Conservation (phyloP, 768 basidiomycete genomes). For the Naganishia vishniacii region DNA sequence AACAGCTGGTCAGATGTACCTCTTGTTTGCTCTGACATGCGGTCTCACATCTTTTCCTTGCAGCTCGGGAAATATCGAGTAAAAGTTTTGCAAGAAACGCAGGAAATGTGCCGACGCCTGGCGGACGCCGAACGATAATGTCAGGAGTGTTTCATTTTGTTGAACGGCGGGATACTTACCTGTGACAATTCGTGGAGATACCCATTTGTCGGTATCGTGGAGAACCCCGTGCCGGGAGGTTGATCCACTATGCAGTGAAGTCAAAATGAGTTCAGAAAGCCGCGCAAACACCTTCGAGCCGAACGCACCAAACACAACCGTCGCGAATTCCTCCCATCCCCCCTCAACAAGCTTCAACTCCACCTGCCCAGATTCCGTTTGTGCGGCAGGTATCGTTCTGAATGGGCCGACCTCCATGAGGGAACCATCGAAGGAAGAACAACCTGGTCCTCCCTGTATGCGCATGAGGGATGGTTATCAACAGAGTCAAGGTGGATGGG, state of each 20-base stretch:
- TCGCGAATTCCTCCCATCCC: constrained; percentile 96
- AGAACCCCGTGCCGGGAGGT: constrained; percentile 91
- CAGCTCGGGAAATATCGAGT: constrained; percentile 85
- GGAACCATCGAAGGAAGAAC: constrained; percentile 91
- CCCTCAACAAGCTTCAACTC: constrained; percentile 68
- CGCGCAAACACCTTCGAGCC: no score
- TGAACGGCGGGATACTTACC: constrained; percentile 39
- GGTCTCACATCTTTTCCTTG: constrained; percentile 27
- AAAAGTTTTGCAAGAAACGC: constrained; percentile 80
- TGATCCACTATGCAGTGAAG: constrained; percentile 76
- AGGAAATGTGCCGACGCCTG: constrained; percentile 73
- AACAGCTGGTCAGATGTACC: background rate
- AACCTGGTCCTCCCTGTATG: constrained; percentile 89
- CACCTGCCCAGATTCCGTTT: constrained; percentile 57
- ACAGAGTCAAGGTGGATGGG: background rate
- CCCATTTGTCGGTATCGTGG: constrained; percentile 76
- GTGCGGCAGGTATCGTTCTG: constrained; percentile 52
- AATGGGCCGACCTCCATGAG: constrained; percentile 98
- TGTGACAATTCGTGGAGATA: constrained; percentile 71
- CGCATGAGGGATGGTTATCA: background rate
- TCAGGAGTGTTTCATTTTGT: no score
- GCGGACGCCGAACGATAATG: no score
- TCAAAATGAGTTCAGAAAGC: no score
- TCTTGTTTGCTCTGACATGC: background rate
- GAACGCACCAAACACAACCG: constrained; percentile 82